Percentiles rank a stretch among this genome's conserved stretches.
phyloP scores from a whole-genome alignment of 2,329 filamentous ascomycete genomes.

The Fusarium sp. region DNA sequence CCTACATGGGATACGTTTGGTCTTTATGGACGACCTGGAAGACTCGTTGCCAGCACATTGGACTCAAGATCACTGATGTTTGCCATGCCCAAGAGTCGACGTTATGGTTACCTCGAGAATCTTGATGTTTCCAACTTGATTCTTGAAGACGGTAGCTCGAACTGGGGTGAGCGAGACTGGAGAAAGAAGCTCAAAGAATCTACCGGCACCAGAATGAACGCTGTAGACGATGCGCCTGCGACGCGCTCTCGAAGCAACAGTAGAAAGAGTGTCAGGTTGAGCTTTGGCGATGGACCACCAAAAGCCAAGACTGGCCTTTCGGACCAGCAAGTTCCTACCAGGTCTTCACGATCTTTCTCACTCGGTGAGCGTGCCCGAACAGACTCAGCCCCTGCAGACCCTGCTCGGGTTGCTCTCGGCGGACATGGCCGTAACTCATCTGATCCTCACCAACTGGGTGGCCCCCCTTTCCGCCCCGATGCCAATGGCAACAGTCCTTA shows the following conservation, averaged over 20 bases:
- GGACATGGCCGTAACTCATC: slow-evolving; percentile 61
- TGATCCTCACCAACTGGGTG: slow-evolving; percentile 52
- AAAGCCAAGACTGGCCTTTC: slow-evolving; percentile 66
- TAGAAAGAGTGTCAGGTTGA: slow-evolving; percentile 67
- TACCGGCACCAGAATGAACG: slow-evolving; percentile 81
- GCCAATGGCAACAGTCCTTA: slow-evolving; percentile 43
- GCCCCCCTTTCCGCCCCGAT: slow-evolving; percentile 45
- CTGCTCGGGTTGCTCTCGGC: slow-evolving; percentile 52
- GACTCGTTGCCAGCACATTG: slow-evolving; percentile 86
- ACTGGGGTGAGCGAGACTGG: slow-evolving; percentile 91
- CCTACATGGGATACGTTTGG: slow-evolving; percentile 93
- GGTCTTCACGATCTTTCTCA: slow-evolving; percentile 65
- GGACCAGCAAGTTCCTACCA: slow-evolving; percentile 62
- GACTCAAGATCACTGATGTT: slow-evolving; percentile 96
- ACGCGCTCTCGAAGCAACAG: slow-evolving; percentile 65
- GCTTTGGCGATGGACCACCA: slow-evolving; percentile 53
- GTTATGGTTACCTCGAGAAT: slow-evolving; percentile 91
- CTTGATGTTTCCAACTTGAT: slow-evolving; percentile 86
- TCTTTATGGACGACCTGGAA: slow-evolving; percentile 88
- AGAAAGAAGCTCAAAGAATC: slow-evolving; percentile 88
- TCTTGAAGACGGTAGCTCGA: slow-evolving; percentile 77
- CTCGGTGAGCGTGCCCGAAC: slow-evolving; percentile 57
- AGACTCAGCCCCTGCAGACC: slow-evolving; percentile 63
- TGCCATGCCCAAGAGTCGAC: slow-evolving; percentile 88
- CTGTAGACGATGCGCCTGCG: slow-evolving; percentile 62